A percentile compares a stretch with the other conserved stretches of the same genome.
These are phyloP conservation scores for Chytridiales sp. DNA, from an alignment of 371 early-diverging fungal species.

Conservation along the genomic window DNA sequence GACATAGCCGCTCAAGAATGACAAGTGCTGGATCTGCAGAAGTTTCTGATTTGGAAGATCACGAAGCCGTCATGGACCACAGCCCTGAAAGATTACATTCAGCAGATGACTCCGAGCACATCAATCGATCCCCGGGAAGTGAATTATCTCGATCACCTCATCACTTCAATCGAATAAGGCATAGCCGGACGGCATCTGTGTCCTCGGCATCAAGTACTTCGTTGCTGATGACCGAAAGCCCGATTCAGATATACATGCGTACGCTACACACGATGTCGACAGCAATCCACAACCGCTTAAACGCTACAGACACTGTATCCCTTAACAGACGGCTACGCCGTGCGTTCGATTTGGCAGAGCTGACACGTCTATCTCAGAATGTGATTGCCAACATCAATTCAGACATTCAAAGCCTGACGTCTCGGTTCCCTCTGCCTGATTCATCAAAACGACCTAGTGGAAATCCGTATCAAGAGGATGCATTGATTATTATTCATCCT, in stretches of 20 bases:
- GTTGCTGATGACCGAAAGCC: too few species aligned
- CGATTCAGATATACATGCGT: conserved; percentile 34
- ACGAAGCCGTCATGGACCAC: background rate
- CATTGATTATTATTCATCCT: conserved; percentile 44
- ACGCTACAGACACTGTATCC: conserved; percentile 26
- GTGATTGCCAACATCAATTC: conserved; percentile 66
- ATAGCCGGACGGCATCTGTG: too few species aligned
- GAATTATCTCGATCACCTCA: background rate
- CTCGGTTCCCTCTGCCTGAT: conserved; percentile 53
- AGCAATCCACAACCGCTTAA: conserved; percentile 33
- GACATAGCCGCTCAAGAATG: too few species aligned
- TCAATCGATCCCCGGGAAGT: background rate
- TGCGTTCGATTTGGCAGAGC: conserved; percentile 69
- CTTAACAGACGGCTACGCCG: conserved; percentile 49
- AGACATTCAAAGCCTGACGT: conserved; percentile 56
- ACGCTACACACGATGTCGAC: conserved; percentile 38
- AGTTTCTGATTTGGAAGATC: background rate
- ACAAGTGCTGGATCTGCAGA: background rate
- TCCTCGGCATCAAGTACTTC: too few species aligned
- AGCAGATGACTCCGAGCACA: background rate
- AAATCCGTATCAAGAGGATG: conserved; percentile 11
- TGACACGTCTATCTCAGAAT: conserved; percentile 71
- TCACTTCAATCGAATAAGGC: too few species aligned
- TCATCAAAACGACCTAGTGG: too few species aligned
- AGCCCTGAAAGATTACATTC: background rate